Percentiles rank a stretch among this genome's conserved stretches.
Conservation (phyloP, 2,329 filamentous ascomycete genomes). For the Fusarium proliferatum region DNA sequence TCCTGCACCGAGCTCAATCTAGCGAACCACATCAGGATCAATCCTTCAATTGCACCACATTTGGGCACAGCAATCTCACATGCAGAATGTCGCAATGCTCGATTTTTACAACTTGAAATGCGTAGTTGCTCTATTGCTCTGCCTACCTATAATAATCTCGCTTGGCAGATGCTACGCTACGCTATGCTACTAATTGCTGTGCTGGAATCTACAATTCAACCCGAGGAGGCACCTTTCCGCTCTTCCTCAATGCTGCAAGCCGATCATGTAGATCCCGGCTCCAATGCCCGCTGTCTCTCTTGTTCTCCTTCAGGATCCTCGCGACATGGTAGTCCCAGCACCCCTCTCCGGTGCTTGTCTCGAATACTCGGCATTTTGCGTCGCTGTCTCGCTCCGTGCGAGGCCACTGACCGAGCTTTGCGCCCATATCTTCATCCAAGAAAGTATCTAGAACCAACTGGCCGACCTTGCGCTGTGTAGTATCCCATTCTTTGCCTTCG, state of each 20-base stretch:
- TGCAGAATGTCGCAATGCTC: background rate
- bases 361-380: slow-evolving; percentile 50
- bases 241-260: slow-evolving; percentile 49
- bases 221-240: slow-evolving; percentile 40
- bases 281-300: slow-evolving; percentile 56
- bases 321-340: slow-evolving; percentile 69
- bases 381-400: slow-evolving; percentile 49
- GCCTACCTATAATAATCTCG: background rate
- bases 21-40: background rate
- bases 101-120: background rate
- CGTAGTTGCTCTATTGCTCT: background rate
- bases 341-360: slow-evolving; percentile 55
- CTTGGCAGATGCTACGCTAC: background rate
- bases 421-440: slow-evolving; percentile 73
- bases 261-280: slow-evolving; percentile 55
- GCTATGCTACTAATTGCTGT: background rate
- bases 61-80: background rate
- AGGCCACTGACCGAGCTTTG: slow-evolving; percentile 67
- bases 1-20: slow-evolving; percentile 16
- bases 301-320: slow-evolving; percentile 52
- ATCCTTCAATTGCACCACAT: background rate
- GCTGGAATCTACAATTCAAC: slow-evolving; percentile 50
- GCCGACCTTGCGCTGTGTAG: slow-evolving; percentile 64
- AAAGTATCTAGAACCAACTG: slow-evolving; percentile 73
- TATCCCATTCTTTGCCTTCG: slow-evolving; percentile 60